These are phyloP conservation scores for Psilocybe mexicana DNA, from an alignment of 1,284 basidiomycete species.

Conservation along the genomic window DNA sequence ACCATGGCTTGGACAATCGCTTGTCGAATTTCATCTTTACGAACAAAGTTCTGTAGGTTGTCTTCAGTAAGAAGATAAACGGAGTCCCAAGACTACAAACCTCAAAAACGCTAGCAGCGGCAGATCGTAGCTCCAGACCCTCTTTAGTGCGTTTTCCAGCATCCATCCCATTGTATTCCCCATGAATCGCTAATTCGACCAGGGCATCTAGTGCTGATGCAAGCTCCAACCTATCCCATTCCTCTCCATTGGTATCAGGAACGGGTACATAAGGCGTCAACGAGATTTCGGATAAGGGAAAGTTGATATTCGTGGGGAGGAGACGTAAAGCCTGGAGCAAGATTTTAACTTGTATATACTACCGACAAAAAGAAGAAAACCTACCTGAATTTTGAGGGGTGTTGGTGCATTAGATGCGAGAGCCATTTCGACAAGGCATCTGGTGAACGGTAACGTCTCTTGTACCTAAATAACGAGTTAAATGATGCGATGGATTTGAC, in stretches of 20 bases:
- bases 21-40: conserved; percentile 65
- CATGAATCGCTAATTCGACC: conserved; percentile 72
- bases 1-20: conserved; percentile 71
- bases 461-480: conserved; percentile 41
- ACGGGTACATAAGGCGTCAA: conserved; percentile 81
- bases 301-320: conserved; percentile 60
- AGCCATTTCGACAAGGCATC: conserved; percentile 86
- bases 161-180: conserved; percentile 73
- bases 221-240: conserved; percentile 80
- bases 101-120: conserved; percentile 71
- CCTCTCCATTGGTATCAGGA: conserved; percentile 82
- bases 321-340: conserved; percentile 58
- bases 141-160: conserved; percentile 56
- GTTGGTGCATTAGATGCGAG: conserved; percentile 93
- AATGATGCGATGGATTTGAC: neutral
- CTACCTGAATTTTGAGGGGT: conserved; percentile 80
- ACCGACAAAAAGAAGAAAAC: conserved; percentile 7
- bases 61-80: neutral
- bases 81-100: conserved; percentile 34
- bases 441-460: conserved; percentile 68
- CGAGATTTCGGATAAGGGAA: conserved; percentile 61
- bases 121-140: conserved; percentile 63
- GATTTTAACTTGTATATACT: conserved; percentile 11
- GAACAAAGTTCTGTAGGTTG: conserved; percentile 63
- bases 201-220: conserved; percentile 76